phyloP scores from a whole-genome alignment of 192 early-diverging fungal species.

The Gigaspora rosea region DNA sequence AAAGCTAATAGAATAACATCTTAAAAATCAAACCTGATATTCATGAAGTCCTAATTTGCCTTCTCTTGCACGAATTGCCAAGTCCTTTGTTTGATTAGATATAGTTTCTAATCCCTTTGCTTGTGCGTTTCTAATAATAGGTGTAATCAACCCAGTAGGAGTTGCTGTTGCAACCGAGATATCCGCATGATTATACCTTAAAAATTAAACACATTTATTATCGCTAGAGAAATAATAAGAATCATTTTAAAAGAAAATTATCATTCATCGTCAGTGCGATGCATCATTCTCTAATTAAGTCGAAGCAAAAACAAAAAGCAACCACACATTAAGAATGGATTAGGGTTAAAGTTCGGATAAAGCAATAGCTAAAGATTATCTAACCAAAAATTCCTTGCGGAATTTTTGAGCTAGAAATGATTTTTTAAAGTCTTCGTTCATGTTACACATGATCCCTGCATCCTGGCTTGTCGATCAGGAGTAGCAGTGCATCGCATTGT shows the following conservation, averaged over 20 bases:
- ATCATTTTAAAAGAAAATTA: no score
- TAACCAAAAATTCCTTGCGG: background rate
- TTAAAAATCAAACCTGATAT: conserved; percentile 68
- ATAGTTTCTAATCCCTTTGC: conserved; percentile 84
- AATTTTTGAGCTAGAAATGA: no score
- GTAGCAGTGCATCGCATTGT: no score
- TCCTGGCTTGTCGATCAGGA: no score
- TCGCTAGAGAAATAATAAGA: background rate
- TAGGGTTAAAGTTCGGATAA: no score
- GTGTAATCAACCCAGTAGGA: conserved; percentile 92
- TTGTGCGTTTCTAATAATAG: conserved; percentile 85
- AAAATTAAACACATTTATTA: background rate
- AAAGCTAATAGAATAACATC: background rate
- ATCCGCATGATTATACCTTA: conserved; percentile 84
- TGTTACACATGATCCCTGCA: no score
- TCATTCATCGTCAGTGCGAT: no score
- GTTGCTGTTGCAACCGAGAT: conserved; percentile 96
- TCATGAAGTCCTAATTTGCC: conserved; percentile 92
- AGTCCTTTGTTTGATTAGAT: conserved; percentile 80
- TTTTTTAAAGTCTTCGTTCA: no score
- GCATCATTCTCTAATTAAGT: no score
- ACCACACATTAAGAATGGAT: no score
- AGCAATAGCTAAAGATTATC: no score
- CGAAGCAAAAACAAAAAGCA: no score
- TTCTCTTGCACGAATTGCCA: conserved; percentile 81